These are phyloP conservation scores for Zymoseptoria tritici DNA, from an alignment of 2,329 filamentous ascomycete genomes.

Conservation along the genomic window DNA sequence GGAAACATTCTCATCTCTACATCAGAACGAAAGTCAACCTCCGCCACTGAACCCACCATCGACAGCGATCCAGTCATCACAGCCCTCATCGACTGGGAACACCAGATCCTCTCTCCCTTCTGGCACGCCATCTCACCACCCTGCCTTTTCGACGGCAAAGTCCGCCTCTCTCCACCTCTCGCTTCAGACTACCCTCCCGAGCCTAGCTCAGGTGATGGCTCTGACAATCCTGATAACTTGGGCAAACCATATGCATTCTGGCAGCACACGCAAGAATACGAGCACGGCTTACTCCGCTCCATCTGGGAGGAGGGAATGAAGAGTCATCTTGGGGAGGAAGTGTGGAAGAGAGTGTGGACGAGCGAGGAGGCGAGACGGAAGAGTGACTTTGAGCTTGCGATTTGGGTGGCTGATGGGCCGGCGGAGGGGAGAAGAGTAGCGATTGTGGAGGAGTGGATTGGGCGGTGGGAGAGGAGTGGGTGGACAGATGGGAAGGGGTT, in stretches of 20 bases:
- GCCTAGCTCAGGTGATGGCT: no score
- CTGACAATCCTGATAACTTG: not conserved
- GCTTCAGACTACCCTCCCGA: not conserved
- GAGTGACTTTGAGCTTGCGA: not conserved
- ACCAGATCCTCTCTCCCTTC: not conserved
- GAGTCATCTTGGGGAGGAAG: not conserved
- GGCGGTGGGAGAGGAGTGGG: no score
- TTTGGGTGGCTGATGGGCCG: not conserved
- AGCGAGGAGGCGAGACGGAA: not conserved
- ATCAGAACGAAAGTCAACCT: not conserved
- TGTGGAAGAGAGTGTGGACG: not conserved
- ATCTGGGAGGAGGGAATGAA: not conserved
- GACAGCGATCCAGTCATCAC: not conserved
- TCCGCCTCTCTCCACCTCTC: not conserved
- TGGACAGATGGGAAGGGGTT: no score
- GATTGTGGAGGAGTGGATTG: no score
- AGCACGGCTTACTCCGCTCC: not conserved
- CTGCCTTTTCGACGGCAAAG: not conserved
- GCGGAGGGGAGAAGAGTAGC: no score
- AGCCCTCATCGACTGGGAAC: constrained; percentile 9
- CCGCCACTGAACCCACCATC: no score
- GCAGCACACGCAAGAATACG: not conserved
- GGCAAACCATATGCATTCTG: not conserved
- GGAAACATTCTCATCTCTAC: constrained; percentile 2
- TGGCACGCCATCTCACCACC: not conserved